Evolutionary conservation across 371 early-diverging fungal species (phyloP).

Genomic region (Apophysomyces elegans): DNA sequence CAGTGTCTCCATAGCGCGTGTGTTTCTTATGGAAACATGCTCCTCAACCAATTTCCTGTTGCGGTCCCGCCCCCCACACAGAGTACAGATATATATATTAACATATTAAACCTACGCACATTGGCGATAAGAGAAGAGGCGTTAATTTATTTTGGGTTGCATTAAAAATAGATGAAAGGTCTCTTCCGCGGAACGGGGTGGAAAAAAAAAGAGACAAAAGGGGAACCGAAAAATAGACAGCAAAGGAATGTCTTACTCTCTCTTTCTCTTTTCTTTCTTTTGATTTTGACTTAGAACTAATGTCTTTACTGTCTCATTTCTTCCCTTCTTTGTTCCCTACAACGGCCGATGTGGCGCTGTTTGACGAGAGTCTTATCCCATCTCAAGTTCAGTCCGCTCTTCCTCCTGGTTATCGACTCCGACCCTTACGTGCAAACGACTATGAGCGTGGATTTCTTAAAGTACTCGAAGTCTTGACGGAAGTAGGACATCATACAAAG

Average conservation of each 20-base stretch:
- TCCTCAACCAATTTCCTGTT: background rate
- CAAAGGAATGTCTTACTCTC: background rate
- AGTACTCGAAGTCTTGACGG: conserved; percentile 76
- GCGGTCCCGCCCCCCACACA: too few relatives aligned
- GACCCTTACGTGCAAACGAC: conserved; percentile 86
- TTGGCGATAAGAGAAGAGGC: background rate
- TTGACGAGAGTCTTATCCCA: conserved; percentile 75
- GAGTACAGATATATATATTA: too few relatives aligned
- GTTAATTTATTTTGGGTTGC: conserved; percentile 6
- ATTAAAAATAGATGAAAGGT: conserved; percentile 1
- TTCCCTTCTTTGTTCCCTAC: conserved; percentile 4
- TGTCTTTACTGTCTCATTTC: background rate
- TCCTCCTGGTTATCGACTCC: conserved; percentile 79
- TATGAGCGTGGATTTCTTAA: conserved; percentile 81
- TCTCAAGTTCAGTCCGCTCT: conserved; percentile 72
- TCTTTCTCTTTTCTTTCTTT: background rate
- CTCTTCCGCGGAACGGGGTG: conserved; percentile 7
- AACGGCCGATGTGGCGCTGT: conserved; percentile 59
- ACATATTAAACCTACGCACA: background rate
- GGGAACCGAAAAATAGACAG: background rate
- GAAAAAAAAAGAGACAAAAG: background rate
- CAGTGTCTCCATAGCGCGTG: background rate
- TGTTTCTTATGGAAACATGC: background rate
- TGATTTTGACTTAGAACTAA: background rate
- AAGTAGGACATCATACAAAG: conserved; percentile 74